phyloP scores from a whole-genome alignment of 108 stramenopile species.

The Discostella pseudostelligera region DNA sequence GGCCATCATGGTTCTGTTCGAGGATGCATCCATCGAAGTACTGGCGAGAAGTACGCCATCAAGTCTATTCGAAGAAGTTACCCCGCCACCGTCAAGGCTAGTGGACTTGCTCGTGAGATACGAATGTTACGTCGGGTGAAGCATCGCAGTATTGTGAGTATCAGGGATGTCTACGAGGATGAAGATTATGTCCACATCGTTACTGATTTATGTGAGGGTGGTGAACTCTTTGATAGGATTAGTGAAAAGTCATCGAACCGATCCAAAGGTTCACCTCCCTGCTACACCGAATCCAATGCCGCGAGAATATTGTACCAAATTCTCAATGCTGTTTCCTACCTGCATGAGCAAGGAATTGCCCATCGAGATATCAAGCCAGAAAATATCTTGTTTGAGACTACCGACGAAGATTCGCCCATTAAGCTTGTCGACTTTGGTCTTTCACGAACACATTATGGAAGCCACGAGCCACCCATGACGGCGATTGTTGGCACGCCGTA shows the following conservation, averaged over 20 bases:
- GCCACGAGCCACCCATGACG: slow-evolving; percentile 31
- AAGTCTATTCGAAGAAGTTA: slow-evolving; percentile 18
- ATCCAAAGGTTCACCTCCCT: slow-evolving; percentile 3
- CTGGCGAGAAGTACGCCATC: slow-evolving; percentile 22
- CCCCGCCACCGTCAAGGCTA: slow-evolving; percentile 7
- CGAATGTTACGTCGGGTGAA: slow-evolving; percentile 56
- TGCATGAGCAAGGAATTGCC: slow-evolving; percentile 51
- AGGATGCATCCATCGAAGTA: slow-evolving; percentile 19
- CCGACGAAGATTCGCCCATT: slow-evolving; percentile 41
- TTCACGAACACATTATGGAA: slow-evolving; percentile 16
- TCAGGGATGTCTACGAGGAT: slow-evolving; percentile 92
- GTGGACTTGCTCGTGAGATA: slow-evolving; percentile 49
- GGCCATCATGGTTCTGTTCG: slow-evolving; percentile 30
- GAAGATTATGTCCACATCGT: slow-evolving; percentile 80
- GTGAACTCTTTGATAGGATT: slow-evolving; percentile 93
- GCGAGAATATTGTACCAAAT: slow-evolving; percentile 53
- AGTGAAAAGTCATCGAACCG: slow-evolving; percentile 61
- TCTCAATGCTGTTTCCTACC: slow-evolving; percentile 64
- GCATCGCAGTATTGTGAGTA: slow-evolving; percentile 67
- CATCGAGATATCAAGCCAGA: slow-evolving; percentile 87
- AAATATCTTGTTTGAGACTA: slow-evolving; percentile 67
- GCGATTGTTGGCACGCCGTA: slow-evolving; percentile 56
- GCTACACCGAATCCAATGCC: slow-evolving; percentile 59
- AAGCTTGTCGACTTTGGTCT: slow-evolving; percentile 85
- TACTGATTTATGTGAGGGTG: slow-evolving; percentile 86